Evolutionary conservation across 2,329 filamentous ascomycete genomes (phyloP).

Genomic region (Ophiostoma sp.): DNA sequence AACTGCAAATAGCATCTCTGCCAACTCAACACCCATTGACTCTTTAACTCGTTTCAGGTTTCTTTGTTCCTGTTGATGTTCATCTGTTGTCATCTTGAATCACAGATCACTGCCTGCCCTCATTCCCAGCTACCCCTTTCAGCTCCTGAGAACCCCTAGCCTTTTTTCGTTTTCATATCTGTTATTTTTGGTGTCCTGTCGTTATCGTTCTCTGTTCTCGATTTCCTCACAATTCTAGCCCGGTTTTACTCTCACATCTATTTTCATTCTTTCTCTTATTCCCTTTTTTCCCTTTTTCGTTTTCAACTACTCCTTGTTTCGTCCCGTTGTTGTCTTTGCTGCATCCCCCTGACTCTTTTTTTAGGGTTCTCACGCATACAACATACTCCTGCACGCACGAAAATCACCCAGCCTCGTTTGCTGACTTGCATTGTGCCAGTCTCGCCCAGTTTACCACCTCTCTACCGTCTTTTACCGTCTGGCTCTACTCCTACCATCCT

Average conservation of each 20-base stretch:
- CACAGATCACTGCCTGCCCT: not conserved
- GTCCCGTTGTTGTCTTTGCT: not conserved
- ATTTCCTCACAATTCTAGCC: no score
- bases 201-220: not conserved
- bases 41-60: not conserved
- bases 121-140: not conserved
- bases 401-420: constrained; percentile 11
- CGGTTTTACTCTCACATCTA: not conserved
- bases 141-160: not conserved
- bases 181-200: not conserved
- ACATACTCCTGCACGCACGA: constrained; percentile 3
- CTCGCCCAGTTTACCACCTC: not conserved
- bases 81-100: not conserved
- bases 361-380: constrained; percentile 13
- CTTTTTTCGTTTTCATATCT: not conserved
- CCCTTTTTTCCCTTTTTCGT: not conserved
- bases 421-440: not conserved
- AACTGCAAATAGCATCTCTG: not conserved
- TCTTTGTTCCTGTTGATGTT: not conserved
- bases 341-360: not conserved
- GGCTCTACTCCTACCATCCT: not conserved
- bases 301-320: not conserved
- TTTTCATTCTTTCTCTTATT: not conserved
- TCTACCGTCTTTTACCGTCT: not conserved
- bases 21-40: not conserved